Conservation (phyloP, 2,329 filamentous ascomycete genomes). For the Fusarium napiforme region DNA sequence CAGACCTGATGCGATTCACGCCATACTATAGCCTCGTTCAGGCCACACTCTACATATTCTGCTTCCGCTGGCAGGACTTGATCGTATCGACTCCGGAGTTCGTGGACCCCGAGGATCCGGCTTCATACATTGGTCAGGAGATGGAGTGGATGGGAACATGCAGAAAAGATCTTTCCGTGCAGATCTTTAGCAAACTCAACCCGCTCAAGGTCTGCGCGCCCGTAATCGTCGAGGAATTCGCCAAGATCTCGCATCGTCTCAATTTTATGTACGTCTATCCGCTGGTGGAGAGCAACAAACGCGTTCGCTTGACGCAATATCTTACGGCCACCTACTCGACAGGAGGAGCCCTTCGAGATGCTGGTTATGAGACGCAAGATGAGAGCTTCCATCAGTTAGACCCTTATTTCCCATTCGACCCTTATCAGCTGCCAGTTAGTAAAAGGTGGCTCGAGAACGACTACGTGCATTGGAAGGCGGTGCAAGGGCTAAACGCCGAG, state of each 20-base stretch:
- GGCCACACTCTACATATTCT: conserved; percentile 92
- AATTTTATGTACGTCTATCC: conserved; percentile 90
- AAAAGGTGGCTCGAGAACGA: conserved; percentile 88
- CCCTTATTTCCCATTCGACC: conserved; percentile 97
- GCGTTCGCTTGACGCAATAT: conserved; percentile 80
- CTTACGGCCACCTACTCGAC: conserved; percentile 67
- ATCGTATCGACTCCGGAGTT: conserved; percentile 70
- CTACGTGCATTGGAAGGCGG: conserved; percentile 82
- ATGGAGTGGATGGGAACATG: conserved; percentile 81
- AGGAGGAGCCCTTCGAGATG: conserved; percentile 65
- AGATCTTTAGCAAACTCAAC: conserved; percentile 90
- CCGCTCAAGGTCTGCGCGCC: conserved; percentile 95
- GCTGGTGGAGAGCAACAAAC: conserved; percentile 91
- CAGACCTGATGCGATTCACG: conserved; percentile 84
- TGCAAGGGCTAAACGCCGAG: conserved; percentile 74
- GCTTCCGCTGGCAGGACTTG: conserved; percentile 96
- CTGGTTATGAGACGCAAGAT: conserved; percentile 63
- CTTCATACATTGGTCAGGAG: conserved; percentile 73
- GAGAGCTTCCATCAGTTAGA: conserved; percentile 88
- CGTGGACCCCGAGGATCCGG: conserved; percentile 70
- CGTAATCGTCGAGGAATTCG: conserved; percentile 90
- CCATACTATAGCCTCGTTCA: conserved; percentile 91
- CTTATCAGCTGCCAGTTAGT: conserved; percentile 89
- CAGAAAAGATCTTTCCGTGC: conserved; percentile 77
- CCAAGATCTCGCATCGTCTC: conserved; percentile 85